Percentiles rank a stretch among this genome's conserved stretches.
Conservation (phyloP, 1,139 yeast species). For the Taphrina betulina region DNA sequence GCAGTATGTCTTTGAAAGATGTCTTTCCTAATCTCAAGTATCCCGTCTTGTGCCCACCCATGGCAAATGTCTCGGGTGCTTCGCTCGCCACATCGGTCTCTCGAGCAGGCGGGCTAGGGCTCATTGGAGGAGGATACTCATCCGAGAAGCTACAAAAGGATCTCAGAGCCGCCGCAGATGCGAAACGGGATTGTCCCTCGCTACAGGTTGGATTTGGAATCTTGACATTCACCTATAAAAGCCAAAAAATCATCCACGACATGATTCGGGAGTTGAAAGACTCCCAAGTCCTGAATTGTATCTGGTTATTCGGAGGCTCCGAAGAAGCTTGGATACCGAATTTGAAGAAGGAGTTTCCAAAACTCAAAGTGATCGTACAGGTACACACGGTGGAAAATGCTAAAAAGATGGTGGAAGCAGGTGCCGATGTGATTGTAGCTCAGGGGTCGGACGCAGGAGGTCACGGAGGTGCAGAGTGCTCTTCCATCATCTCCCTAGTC, state of each 20-base stretch:
- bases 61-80: conserved; percentile 37
- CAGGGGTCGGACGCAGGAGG: conserved; percentile 60
- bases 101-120: conserved; percentile 51
- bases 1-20: not conserved
- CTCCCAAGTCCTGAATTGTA: conserved; percentile 32
- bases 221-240: conserved; percentile 22
- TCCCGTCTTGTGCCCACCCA: conserved; percentile 36
- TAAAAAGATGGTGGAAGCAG: conserved; percentile 40
- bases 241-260: conserved; percentile 3
- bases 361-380: conserved; percentile 47
- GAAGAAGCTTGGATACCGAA: conserved; percentile 48
- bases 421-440: conserved; percentile 50
- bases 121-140: conserved; percentile 50
- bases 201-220: conserved; percentile 33
- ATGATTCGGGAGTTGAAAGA: conserved; percentile 35
- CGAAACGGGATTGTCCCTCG: not conserved
- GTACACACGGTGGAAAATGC: conserved; percentile 52
- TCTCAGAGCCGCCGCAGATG: conserved; percentile 41
- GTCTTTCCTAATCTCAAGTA: conserved; percentile 28
- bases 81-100: conserved; percentile 48
- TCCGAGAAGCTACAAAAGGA: conserved; percentile 39
- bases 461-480: conserved; percentile 50
- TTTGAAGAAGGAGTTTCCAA: conserved; percentile 42
- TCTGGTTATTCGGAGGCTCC: conserved; percentile 36
- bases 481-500: conserved; percentile 40